Evolutionary conservation across 306 rosid species (phyloP).

Genomic region (Herpetospermum pedunculosum): DNA sequence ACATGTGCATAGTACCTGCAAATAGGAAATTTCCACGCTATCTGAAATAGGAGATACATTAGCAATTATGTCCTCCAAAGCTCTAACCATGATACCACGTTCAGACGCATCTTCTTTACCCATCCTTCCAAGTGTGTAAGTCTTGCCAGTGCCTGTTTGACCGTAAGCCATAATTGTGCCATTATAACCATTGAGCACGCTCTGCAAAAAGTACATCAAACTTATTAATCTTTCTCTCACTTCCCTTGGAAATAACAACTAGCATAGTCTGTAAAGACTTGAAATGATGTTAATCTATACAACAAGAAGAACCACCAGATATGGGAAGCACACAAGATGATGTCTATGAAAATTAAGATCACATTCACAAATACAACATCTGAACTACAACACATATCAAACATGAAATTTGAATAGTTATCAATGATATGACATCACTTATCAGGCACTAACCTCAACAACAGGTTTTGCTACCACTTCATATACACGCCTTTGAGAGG

Average conservation of each 20-base stretch:
- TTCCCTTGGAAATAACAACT: constrained; percentile 1
- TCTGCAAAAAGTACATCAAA: constrained; percentile 31
- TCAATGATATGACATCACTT: neutral
- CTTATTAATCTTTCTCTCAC: neutral
- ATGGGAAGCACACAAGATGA: neutral
- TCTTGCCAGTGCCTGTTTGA: constrained; percentile 71
- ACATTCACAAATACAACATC: neutral
- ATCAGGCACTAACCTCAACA: constrained; percentile 36
- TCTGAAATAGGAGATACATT: constrained; percentile 32
- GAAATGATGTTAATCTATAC: neutral
- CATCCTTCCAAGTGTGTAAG: constrained; percentile 54
- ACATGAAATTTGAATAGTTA: neutral
- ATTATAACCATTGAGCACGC: constrained; percentile 56
- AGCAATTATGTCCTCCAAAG: constrained; percentile 47
- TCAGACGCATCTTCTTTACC: constrained; percentile 48
- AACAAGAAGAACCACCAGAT: neutral
- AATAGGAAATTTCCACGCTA: constrained; percentile 46
- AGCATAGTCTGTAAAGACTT: neutral
- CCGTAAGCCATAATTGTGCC: constrained; percentile 79
- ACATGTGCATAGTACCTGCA: constrained; percentile 32
- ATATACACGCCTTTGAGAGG: constrained; percentile 55
- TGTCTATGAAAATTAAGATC: neutral
- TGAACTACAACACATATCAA: constrained; percentile 3
- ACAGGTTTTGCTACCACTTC: constrained; percentile 65
- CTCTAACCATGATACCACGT: constrained; percentile 62